Evolutionary conservation across 2,329 filamentous ascomycete species (phyloP), one percentile per base, ranked within the genome.

Genomic region (Drechslerella dactyloides): DNA sequence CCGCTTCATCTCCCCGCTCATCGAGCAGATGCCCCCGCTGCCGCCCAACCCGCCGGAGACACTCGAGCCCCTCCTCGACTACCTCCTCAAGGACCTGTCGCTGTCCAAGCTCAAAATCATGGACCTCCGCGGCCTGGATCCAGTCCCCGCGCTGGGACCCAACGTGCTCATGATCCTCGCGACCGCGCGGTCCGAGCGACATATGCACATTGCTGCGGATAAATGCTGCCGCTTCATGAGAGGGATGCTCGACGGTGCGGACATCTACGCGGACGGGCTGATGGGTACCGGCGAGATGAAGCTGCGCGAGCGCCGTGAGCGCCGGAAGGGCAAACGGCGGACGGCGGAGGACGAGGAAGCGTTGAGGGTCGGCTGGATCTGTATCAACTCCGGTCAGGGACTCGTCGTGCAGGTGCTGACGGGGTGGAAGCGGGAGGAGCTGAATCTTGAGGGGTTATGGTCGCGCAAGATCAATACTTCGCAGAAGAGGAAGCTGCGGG

Each of bases 301-400:
- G 80, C 87, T 92, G 56, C 96, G 93, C 78, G 81, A 97, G 74
- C 84, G 89, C 37, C 84, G 94, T 46, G 89, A 93, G 78, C 87
- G 90, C 6, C 90, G 91, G 78, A 88, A 89, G 76, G 90, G 91
- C 33, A 91, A 91, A 79, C 82, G 97, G 72, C 82, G 96, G 75
- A 91, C 90, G 13, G 89, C 87, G n/a, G 85, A 86, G 10, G 84
- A 84, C 13, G 85, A 84, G 53, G 82, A 84, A 1, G 93, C 96
- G 76, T 91, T 96, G 58, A 88, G 89, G 11, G 97, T 93, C 0
- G 93, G 92, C 8, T 99, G 94, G 94, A 89, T 99, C 19, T 99
- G 94, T 80, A 90, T 97, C 72, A 96, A 96, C 78, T 85, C 94
- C 8, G 86, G 85, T 0, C 85, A 85, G 1, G 85, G 84, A 60